Evolutionary conservation across 495 filamentous ascomycete species (phyloP), one percentile per base, ranked within the genome.

Genomic region (Penicillium canescens): DNA sequence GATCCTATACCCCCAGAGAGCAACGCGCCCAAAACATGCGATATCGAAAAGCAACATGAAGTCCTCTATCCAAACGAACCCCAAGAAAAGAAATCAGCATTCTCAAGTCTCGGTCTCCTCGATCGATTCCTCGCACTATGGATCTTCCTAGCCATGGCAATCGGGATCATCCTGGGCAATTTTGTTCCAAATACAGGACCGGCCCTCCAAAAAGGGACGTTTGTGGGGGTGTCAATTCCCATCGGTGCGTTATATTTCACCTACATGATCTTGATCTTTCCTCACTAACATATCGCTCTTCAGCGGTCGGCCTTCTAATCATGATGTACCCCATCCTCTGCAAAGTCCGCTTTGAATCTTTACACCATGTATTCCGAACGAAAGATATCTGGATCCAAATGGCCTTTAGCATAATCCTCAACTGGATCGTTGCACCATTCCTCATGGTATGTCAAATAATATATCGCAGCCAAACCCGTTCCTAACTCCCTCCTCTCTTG

Each of bases 241-340:
- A 93, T 95, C 39, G 88, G 86, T 88, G 70, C 21, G 78, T 70
- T 31, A 8, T 31, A 31, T 7, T 31, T 1, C n/a, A 53, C n/a
- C 37, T 3, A 42, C 26, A 18, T 12, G 13, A 6, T 23, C 10
- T 21, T 1, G 1, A 33, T 38, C n/a, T 1, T 43, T 18, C 9
- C 16, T 6, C 3, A n/a, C n/a, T 11, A 3, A 41, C 24, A 42
- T 56, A 44, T 50, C 12, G 4, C 12, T 23, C 24, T 8, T 14
- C 8, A 90, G 90, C 90, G 0, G 70, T 93, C 54, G 91, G 92
- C 11, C 75, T 96, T 16, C 79, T 96, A 7, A 82, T 94, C 24
- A 96, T 96, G 90, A 96, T 96, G 91, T 96, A 95, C 61, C 92
- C 92, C 0, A 95, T 95, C 55, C 76, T 96, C 18, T 94, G 92